phyloP scores from a whole-genome alignment of 176 grass and related monocot genomes.

The Raddia distichophylla region DNA sequence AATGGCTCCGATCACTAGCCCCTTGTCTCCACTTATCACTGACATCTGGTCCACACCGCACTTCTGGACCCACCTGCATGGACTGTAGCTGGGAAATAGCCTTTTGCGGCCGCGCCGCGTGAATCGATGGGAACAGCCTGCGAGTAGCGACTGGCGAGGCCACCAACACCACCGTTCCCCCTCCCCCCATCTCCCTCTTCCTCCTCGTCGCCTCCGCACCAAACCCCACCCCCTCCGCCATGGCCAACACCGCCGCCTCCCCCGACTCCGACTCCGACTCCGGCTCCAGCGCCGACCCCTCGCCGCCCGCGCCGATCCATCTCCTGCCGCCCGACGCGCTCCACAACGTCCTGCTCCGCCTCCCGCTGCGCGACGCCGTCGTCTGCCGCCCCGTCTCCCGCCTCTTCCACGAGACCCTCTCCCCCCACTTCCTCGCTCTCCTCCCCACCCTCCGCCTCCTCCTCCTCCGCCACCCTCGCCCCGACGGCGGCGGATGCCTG shows the following conservation, averaged over 20 bases:
- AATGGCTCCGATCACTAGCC: neutral
- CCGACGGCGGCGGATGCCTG: conserved; percentile 61
- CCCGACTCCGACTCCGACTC: conserved; percentile 25
- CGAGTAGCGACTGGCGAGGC: neutral
- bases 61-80: neutral
- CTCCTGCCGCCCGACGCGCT: conserved; percentile 81
- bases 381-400: conserved; percentile 70
- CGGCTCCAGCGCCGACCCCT: conserved; percentile 22
- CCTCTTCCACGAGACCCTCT: conserved; percentile 64
- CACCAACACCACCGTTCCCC: neutral
- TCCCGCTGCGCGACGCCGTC: conserved; percentile 72
- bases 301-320: conserved; percentile 59
- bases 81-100: no score
- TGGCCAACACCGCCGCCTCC: conserved; percentile 18
- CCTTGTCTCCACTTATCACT: fast-evolving
- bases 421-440: conserved; percentile 46
- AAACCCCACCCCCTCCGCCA: neutral
- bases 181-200: no score
- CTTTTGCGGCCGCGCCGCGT: no score
- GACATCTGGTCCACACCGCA: fast-evolving
- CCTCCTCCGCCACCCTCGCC: conserved; percentile 82
- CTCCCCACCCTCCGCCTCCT: conserved; percentile 62
- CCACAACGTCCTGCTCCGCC: conserved; percentile 80
- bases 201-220: neutral
- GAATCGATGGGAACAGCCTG: no score